These are phyloP conservation scores for Ophiosphaerella herpotricha DNA, from an alignment of 2,329 filamentous ascomycete genomes.

Conservation along the genomic window DNA sequence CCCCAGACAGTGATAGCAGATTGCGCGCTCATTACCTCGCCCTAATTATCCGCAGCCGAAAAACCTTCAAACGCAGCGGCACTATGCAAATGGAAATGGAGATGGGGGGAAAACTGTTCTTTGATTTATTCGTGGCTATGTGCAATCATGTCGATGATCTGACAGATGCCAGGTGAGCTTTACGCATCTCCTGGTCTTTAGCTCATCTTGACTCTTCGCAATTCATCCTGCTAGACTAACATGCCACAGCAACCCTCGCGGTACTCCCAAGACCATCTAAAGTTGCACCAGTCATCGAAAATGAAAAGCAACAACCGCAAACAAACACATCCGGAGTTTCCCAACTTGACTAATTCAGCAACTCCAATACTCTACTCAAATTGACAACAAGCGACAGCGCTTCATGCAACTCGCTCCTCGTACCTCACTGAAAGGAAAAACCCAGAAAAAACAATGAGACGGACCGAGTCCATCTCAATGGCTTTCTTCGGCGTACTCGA, in stretches of 20 bases:
- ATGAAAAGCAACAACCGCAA: constrained; percentile 20
- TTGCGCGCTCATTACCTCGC: constrained; percentile 97
- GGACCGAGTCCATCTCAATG: constrained; percentile 37
- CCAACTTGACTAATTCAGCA: constrained; percentile 9
- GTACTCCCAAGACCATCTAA: constrained; percentile 36
- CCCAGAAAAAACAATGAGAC: constrained; percentile 35
- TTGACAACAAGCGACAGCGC: constrained; percentile 16
- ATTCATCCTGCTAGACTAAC: constrained; percentile 21
- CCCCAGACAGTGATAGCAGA: constrained; percentile 87
- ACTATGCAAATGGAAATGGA: constrained; percentile 99
- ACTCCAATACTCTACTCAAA: constrained; percentile 28
- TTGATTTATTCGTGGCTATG: constrained; percentile 97
- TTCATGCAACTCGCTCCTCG: constrained; percentile 26
- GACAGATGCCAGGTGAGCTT: constrained; percentile 71
- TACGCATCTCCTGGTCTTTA: constrained; percentile 20
- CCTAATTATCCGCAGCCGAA: constrained; percentile 94
- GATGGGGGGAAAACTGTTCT: constrained; percentile 90
- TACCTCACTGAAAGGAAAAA: constrained; percentile 31
- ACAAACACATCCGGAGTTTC: constrained; percentile 23
- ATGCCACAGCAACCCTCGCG: constrained; percentile 22
- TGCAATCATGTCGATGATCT: constrained; percentile 98
- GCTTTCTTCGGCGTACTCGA: constrained; percentile 32
- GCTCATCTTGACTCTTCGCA: neutral
- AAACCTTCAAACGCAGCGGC: constrained; percentile 96
- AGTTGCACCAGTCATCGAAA: constrained; percentile 15